Conservation (phyloP, 805 yeast species). For the Yamadazyma nakazawae region DNA sequence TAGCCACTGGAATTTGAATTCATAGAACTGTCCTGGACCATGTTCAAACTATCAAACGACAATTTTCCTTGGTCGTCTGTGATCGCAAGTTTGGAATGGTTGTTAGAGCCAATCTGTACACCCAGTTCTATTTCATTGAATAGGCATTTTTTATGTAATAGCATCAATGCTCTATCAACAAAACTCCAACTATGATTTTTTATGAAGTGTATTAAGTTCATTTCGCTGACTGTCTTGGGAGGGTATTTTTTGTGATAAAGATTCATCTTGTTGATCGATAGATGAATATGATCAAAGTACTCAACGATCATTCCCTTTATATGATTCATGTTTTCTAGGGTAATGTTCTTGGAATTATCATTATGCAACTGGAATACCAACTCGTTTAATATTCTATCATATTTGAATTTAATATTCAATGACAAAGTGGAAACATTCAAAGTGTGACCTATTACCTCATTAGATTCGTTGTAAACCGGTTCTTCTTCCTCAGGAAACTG, state of each 20-base stretch:
- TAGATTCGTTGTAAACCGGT: conserved; percentile 26
- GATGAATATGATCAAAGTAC: conserved; percentile 48
- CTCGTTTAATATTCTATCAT: conserved; percentile 50
- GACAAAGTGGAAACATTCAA: conserved; percentile 47
- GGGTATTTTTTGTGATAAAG: conserved; percentile 31
- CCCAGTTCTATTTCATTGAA: conserved; percentile 12
- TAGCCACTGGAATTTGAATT: not conserved
- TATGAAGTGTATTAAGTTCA: conserved; percentile 47
- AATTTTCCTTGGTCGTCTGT: not conserved
- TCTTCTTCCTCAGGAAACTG: conserved; percentile 50
- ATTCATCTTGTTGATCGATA: conserved; percentile 42
- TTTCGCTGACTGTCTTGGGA: conserved; percentile 37
- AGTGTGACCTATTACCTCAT: conserved; percentile 29
- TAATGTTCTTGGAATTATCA: conserved; percentile 40
- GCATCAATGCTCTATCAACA: conserved; percentile 52
- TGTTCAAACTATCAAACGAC: not conserved
- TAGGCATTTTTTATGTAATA: conserved; percentile 41
- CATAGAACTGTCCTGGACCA: not conserved
- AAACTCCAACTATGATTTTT: conserved; percentile 48
- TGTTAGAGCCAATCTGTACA: too few relatives aligned
- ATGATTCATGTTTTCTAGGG: conserved; percentile 40
- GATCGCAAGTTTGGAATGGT: not conserved
- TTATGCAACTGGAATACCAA: conserved; percentile 51
- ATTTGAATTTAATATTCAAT: conserved; percentile 52
- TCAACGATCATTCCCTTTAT: conserved; percentile 49